Evolutionary conservation across 2,329 filamentous ascomycete genomes (phyloP).

Genomic region (Colletotrichum cuscutae): DNA sequence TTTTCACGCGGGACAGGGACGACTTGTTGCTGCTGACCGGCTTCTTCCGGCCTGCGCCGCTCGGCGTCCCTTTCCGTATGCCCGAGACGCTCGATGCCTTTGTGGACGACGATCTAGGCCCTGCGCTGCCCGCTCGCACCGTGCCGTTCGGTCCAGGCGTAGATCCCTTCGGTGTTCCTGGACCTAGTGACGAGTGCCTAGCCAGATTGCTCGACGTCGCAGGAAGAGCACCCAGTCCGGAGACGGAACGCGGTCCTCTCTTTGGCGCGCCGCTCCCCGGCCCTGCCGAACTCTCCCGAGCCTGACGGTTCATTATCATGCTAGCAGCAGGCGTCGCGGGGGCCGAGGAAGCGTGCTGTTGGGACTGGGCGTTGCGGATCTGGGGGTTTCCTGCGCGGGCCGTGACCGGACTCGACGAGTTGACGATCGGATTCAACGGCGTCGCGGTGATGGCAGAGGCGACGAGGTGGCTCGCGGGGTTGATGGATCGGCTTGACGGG

Average conservation of each 20-base stretch:
- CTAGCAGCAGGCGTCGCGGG: conserved; percentile 70
- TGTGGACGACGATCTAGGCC: conserved; percentile 61
- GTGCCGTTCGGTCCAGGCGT: conserved; percentile 46
- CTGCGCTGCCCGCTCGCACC: conserved; percentile 67
- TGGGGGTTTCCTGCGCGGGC: conserved; percentile 57
- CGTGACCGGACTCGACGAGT: conserved; percentile 53
- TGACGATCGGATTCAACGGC: conserved; percentile 49
- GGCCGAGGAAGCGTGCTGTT: conserved; percentile 64
- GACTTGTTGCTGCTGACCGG: conserved; percentile 61
- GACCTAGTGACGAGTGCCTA: conserved; percentile 71
- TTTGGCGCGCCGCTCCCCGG: conserved; percentile 62
- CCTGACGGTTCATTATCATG: conserved; percentile 67
- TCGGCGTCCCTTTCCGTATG: conserved; percentile 61
- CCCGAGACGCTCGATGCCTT: conserved; percentile 54
- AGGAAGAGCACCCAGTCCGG: conserved; percentile 58
- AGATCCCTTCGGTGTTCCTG: conserved; percentile 67
- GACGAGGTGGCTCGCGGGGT: conserved; percentile 51
- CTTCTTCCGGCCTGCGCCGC: conserved; percentile 58
- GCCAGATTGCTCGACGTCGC: conserved; percentile 67
- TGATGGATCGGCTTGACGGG: conserved; percentile 53
- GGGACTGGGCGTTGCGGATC: conserved; percentile 60
- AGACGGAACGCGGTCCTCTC: conserved; percentile 60
- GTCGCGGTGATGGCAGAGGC: conserved; percentile 42
- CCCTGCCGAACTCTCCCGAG: conserved; percentile 68
- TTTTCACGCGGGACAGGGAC: conserved; percentile 71